phyloP scores from a whole-genome alignment of 352 stramenopile species.

The Phytopythium kandeliae region DNA sequence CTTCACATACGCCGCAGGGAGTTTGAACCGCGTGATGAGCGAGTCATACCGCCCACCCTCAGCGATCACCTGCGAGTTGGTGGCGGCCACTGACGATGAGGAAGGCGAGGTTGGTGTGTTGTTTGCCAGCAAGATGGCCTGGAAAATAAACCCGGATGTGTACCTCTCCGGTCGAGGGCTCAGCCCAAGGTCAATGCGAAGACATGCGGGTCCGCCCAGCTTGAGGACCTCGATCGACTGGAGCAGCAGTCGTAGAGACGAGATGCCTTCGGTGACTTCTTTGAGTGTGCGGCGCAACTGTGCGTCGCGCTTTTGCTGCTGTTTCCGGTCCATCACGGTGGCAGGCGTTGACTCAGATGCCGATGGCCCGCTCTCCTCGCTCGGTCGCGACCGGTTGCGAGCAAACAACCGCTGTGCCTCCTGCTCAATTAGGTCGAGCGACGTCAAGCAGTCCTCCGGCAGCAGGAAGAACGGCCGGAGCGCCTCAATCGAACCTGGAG shows the following conservation, averaged over 20 bases:
- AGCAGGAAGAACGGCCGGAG: slow-evolving; percentile 75
- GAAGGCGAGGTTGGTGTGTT: slow-evolving; percentile 6
- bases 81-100: slow-evolving; percentile 21
- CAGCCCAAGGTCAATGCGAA: slow-evolving; percentile 67
- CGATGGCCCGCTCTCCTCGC: slow-evolving; percentile 8
- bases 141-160: slow-evolving; percentile 79
- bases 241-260: slow-evolving; percentile 54
- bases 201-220: slow-evolving; percentile 50
- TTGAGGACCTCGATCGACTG: slow-evolving; percentile 69
- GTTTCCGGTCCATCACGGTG: slow-evolving; percentile 29
- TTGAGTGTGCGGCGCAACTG: slow-evolving; percentile 60
- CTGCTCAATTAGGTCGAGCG: slow-evolving; percentile 59
- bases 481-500: slow-evolving; percentile 40
- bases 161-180: slow-evolving; percentile 74
- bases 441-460: slow-evolving; percentile 51
- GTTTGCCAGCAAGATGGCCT: slow-evolving; percentile 54
- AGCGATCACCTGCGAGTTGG: slow-evolving; percentile 61
- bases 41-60: slow-evolving; percentile 81
- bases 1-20: slow-evolving; percentile 74
- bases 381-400: slow-evolving; percentile 23
- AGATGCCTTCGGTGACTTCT: slow-evolving; percentile 62
- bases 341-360: slow-evolving; percentile 2
- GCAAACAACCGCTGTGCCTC: slow-evolving; percentile 62
- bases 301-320: slow-evolving; percentile 60
- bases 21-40: slow-evolving; percentile 78